phyloP scores from a whole-genome alignment of 495 filamentous ascomycete species.

The Rhypophila decipiens region DNA sequence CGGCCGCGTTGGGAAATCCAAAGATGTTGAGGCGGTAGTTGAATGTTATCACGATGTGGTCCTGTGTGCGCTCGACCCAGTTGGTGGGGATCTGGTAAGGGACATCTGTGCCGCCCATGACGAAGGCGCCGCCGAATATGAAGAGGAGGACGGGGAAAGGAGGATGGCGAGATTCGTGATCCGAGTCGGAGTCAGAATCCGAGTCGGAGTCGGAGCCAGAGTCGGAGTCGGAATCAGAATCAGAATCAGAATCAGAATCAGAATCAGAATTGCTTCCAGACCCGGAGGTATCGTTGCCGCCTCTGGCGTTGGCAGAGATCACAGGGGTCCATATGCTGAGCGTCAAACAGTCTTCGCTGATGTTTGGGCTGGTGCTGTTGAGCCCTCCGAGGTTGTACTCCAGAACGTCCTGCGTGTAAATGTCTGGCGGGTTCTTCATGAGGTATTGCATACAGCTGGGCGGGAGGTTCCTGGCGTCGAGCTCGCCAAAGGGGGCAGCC shows the following conservation, averaged over 20 bases:
- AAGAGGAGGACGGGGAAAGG: conserved; percentile 31
- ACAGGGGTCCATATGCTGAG: conserved; percentile 45
- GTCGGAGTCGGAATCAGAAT: too few species aligned
- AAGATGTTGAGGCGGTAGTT: conserved; percentile 65
- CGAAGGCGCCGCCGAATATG: conserved; percentile 26
- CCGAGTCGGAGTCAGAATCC: not conserved
- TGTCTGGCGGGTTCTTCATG: conserved; percentile 1
- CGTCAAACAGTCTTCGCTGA: conserved; percentile 51
- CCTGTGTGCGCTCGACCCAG: conserved; percentile 38
- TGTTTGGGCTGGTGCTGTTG: conserved; percentile 7
- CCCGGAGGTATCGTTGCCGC: too few species aligned
- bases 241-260: too few species aligned
- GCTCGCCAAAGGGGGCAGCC: conserved; percentile 5
- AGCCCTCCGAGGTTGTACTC: conserved; percentile 19
- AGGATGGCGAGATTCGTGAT: not conserved
- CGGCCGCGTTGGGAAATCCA: conserved; percentile 45
- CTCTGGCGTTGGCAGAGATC: too few species aligned
- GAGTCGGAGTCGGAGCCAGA: not conserved
- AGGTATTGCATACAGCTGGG: conserved; percentile 21
- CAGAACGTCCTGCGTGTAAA: conserved; percentile 16
- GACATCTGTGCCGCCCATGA: conserved; percentile 15
- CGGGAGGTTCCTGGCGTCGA: conserved; percentile 10
- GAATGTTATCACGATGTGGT: conserved; percentile 54
- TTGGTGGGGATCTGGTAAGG: conserved; percentile 27
- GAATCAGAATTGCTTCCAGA: too few species aligned